Evolutionary conservation across 2,329 filamentous ascomycete genomes (phyloP).

Genomic region (Botrytis deweyae): DNA sequence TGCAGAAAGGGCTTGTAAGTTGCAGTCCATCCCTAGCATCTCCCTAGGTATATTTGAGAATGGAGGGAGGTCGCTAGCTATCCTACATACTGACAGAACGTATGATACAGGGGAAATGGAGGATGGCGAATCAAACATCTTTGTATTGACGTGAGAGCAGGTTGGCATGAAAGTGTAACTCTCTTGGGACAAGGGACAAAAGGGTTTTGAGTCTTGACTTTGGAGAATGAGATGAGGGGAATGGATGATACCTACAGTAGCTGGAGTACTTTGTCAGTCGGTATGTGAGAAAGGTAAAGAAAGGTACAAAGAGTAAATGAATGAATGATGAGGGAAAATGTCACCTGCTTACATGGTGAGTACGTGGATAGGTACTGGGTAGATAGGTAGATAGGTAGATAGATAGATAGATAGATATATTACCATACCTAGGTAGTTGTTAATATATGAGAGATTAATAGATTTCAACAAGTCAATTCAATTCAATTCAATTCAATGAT

Average conservation of each 20-base stretch:
- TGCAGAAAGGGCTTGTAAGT: constrained; percentile 3
- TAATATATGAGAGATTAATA: neutral
- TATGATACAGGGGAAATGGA: neutral
- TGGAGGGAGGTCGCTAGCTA: neutral
- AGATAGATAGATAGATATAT: neutral
- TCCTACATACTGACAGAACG: neutral
- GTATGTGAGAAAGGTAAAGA: neutral
- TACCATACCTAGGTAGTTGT: neutral
- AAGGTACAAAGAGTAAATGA: neutral
- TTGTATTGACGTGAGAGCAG: neutral
- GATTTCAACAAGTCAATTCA: neutral
- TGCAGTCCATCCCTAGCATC: neutral
- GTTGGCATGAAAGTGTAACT: neutral
- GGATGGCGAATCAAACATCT: neutral
- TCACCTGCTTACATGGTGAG: neutral
- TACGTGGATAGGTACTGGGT: neutral
- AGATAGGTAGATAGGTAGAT: too few relatives aligned
- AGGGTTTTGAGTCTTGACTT: neutral
- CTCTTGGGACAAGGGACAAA: neutral
- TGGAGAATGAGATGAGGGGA: neutral
- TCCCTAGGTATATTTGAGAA: neutral
- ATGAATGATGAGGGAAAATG: neutral
- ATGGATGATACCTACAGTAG: neutral
- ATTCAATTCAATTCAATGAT: neutral
- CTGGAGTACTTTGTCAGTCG: neutral